Evolutionary conservation across 257 asterid genomes (phyloP), one percentile per base, ranked within the genome.

Genomic region (Galeopsis tetrahit): DNA sequence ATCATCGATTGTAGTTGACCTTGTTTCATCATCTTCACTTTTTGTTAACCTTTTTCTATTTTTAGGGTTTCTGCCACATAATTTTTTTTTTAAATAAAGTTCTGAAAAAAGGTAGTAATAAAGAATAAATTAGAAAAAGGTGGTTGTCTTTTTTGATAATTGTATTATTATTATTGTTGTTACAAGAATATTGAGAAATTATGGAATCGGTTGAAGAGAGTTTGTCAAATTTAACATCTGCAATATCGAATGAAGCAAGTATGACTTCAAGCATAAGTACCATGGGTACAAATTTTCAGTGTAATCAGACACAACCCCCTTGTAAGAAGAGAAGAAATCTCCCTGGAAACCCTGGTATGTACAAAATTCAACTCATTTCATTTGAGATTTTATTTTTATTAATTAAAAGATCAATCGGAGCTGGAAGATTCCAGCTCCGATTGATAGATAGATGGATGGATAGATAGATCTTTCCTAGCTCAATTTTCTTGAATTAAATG

Each of bases 311-410:
- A 44, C 86, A 67, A 17, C 80, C 90, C 28, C 73, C 87, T 49
- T 44, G 81, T 10, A 89, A 85, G 89, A 86, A 82, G 85, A 79
- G 85, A 79, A 79, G 96, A 77, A 89, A 86, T 58, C 89, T 89
- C 40, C 96, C 96, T 7, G 96, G 96, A 59, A 83, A 89, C 79
- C 96, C 96, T 14, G 96, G 96, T 89, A 65, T 7, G 10, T 4
- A 6, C 32, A 53, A 5, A 55, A 21, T 21, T 21, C 28, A 21
- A 21, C 28, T 21, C 28, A 21, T 21, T 21, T 21, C 28, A 21
- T 21, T 21, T 21, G 0, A 21, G 28, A 21, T 21, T 21, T 21
- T 21, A 1, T 21, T 21, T 21, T 21, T 21, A 21, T 21, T 21
- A 21, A 21, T 21, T 21, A 21, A 21, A 0, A 1, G 28, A 21